Evolutionary conservation across 345 rosid species (phyloP).

Genomic region (Theobroma cacao): DNA sequence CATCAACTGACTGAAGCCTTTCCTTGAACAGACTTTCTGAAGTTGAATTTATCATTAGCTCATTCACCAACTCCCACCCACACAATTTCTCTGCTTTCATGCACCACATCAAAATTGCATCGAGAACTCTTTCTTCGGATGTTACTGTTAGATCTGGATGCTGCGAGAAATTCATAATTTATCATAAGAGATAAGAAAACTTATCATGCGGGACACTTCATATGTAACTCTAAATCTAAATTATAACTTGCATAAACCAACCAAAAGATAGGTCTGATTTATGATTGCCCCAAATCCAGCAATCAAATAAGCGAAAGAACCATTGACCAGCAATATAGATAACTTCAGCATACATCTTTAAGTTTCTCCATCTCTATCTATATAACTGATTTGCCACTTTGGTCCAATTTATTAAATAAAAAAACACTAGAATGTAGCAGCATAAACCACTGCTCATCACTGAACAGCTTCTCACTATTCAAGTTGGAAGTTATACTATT

Average conservation of each 20-base stretch:
- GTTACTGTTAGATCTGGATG: conserved; percentile 91
- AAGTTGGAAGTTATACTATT: background rate
- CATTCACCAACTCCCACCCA: conserved; percentile 75
- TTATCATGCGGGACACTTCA: background rate
- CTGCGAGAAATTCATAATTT: conserved; percentile 47
- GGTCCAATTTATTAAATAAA: background rate
- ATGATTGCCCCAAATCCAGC: background rate
- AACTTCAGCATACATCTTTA: background rate
- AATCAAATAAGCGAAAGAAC: background rate
- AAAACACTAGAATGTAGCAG: background rate
- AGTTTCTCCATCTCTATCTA: background rate
- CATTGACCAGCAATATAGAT: background rate
- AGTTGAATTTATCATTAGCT: conserved; percentile 36
- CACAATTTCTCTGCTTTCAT: conserved; percentile 55
- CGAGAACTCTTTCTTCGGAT: conserved; percentile 85
- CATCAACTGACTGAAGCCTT: conserved; percentile 55
- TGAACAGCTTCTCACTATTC: background rate
- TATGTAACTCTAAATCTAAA: background rate
- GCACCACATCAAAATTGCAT: conserved; percentile 93
- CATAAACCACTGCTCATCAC: background rate
- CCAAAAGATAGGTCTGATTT: background rate
- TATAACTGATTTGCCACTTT: background rate
- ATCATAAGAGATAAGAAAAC: conserved; percentile 22
- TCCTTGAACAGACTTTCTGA: conserved; percentile 54
- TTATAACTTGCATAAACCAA: background rate